Conservation (phyloP, 768 basidiomycete species). For the Cantharellus cinnabarinus region DNA sequence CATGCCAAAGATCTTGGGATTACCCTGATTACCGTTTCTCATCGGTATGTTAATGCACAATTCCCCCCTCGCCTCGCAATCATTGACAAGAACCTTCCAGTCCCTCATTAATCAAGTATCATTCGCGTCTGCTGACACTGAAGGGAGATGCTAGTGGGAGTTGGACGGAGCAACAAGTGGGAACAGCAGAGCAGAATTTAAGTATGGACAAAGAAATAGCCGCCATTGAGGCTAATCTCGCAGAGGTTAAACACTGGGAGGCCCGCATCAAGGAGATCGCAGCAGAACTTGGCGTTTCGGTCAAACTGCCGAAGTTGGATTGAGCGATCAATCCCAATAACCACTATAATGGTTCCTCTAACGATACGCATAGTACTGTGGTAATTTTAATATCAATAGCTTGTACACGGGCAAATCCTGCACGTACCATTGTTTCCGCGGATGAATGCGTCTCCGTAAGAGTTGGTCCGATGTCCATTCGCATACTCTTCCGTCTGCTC, state of each 20-base stretch:
- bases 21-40: constrained; percentile 81
- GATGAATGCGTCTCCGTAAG: constrained; percentile 90
- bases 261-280: constrained; percentile 42
- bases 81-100: constrained; percentile 18
- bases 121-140: constrained; percentile 67
- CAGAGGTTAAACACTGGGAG: constrained; percentile 60
- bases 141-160: constrained; percentile 45
- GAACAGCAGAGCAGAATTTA: constrained; percentile 53
- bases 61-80: not conserved
- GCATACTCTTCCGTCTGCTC: constrained; percentile 97
- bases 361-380: constrained; percentile 61
- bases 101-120: constrained; percentile 74
- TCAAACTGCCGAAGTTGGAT: not conserved
- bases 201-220: constrained; percentile 58
- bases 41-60: constrained; percentile 32
- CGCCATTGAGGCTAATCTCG: constrained; percentile 40
- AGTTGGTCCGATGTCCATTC: constrained; percentile 66
- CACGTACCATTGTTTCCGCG: constrained; percentile 70
- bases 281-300: constrained; percentile 21
- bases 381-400: not conserved
- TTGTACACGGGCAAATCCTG: constrained; percentile 9
- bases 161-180: constrained; percentile 54
- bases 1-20: constrained; percentile 74
- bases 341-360: constrained; percentile 34
- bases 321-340: not conserved